Base-by-base conservation (phyloP, 306 rosid genomes). In the Nissolia schottii region DNA sequence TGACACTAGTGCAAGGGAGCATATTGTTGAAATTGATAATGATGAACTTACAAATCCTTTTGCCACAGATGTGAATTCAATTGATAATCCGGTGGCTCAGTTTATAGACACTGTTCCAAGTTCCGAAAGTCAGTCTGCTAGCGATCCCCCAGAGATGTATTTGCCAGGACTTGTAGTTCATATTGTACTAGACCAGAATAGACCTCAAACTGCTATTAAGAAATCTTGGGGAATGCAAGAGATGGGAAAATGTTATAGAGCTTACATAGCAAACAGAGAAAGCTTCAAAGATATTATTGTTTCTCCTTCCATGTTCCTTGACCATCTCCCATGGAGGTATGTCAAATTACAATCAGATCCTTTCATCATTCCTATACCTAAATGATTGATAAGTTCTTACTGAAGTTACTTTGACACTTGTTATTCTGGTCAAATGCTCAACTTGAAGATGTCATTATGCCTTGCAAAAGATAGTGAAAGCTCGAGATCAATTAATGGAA, bases 311-410 rank as follows among this genome's bases (percentile, higher is more conserved):
- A 93, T 93, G 98, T 90, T 93, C 85, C 91, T 93, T n/a, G 98
- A 93, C 63, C 98, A 93, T 85, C 93, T 93, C 27, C 98, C 98
- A 61, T 93, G 98, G 98, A 93, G 98, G 98, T 93, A 87, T 64
- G 82, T 37, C 55, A 49, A 66, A 84, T 75, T 62, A 74, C 73
- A 58, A 58, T 23, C 57, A 28, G 24, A 16, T 57, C 38, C 61
- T 78, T 62, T 46, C 25, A 43, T 73, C 40, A 59, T 67, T 64
- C 10, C 70, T 50, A 55, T 50, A 20, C 61, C 54, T 51, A 48
- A 19, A 3, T 64, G 38, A 41, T 53, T 62, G 12, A 43, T 32
- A 20, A 13, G 19, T 23, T 59, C 75, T 74, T 48, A 58, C 46
- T 16, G 4, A 31, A 41, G 63, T 60, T 80, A 18, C 31, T 71